These are phyloP conservation scores for Gaeumannomyces sp. DNA, from an alignment of 2,329 filamentous ascomycete genomes.

Conservation along the genomic window DNA sequence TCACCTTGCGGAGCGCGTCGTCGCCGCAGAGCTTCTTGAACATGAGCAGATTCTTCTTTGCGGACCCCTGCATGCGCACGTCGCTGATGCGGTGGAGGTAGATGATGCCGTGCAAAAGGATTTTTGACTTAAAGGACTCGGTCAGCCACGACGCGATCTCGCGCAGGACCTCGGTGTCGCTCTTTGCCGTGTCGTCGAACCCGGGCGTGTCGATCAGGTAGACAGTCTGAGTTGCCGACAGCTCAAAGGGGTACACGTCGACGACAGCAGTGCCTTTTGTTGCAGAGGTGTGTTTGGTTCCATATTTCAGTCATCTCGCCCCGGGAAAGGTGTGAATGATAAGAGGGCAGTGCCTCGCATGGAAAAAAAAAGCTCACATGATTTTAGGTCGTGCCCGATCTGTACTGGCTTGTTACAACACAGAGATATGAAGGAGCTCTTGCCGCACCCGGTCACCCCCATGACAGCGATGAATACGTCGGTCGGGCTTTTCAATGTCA, in stretches of 20 bases:
- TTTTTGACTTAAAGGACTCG: constrained; percentile 21
- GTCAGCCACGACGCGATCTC: constrained; percentile 32
- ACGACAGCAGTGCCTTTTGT: neutral
- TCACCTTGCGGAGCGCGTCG: constrained; percentile 31
- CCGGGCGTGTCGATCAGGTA: constrained; percentile 39
- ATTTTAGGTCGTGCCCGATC: constrained; percentile 3
- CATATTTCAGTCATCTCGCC: neutral
- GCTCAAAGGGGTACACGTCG: neutral
- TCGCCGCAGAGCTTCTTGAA: constrained; percentile 38
- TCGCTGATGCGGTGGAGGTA: constrained; percentile 40
- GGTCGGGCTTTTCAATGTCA: neutral
- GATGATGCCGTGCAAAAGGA: constrained; percentile 30
- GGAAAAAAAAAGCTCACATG: neutral
- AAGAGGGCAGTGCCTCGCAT: too few species aligned
- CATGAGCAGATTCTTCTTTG: constrained; percentile 34
- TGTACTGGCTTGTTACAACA: constrained; percentile 1
- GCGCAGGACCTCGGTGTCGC: constrained; percentile 37
- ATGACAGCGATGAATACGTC: constrained; percentile 9
- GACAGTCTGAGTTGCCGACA: neutral
- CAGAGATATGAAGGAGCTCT: constrained; percentile 10
- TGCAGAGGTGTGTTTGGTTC: neutral
- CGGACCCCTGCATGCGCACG: constrained; percentile 31
- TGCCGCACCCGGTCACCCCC: constrained; percentile 8
- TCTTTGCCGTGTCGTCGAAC: constrained; percentile 33
- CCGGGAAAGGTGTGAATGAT: neutral